phyloP scores from a whole-genome alignment of 2,329 filamentous ascomycete genomes.

The Paecilomyces formosus region DNA sequence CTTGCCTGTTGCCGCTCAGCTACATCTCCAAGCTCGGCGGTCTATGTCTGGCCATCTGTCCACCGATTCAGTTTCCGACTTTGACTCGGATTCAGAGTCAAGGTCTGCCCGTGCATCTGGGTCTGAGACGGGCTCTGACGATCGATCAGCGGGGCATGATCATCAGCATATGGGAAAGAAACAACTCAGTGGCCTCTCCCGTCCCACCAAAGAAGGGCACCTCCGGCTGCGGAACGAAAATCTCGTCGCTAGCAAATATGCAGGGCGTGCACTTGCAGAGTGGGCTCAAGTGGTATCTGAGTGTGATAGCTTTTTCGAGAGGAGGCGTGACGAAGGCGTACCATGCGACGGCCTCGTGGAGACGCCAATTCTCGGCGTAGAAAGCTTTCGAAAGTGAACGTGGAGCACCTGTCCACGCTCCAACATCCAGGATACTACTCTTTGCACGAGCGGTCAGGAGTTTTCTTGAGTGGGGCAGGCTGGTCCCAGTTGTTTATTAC shows the following conservation, averaged over 20 bases:
- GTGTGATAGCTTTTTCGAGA: constrained; percentile 57
- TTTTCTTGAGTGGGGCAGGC: not conserved
- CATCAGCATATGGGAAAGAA: not conserved
- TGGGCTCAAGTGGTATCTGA: constrained; percentile 56
- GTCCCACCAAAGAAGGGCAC: constrained; percentile 3
- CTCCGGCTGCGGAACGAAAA: constrained; percentile 17
- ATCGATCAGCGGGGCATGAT: constrained; percentile 10
- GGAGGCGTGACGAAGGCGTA: constrained; percentile 55
- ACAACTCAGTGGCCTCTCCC: not conserved
- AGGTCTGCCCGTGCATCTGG: constrained; percentile 8
- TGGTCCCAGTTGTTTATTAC: not conserved
- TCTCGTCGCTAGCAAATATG: constrained; percentile 46
- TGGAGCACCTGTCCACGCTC: not conserved
- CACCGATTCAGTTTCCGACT: constrained; percentile 13
- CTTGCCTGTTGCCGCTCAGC: constrained; percentile 50
- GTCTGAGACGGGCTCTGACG: constrained; percentile 9
- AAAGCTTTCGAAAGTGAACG: constrained; percentile 47
- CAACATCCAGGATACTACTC: not conserved
- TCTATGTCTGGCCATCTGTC: constrained; percentile 6
- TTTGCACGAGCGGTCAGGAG: not conserved
- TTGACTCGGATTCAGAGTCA: constrained; percentile 16
- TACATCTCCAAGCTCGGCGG: constrained; percentile 40
- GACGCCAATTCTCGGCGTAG: constrained; percentile 55
- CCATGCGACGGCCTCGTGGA: constrained; percentile 51
- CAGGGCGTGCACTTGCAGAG: constrained; percentile 57